Evolutionary conservation across 2,329 filamentous ascomycete species (phyloP), one percentile per base, ranked within the genome.

Genomic region (Cladophialophora immunda): DNA sequence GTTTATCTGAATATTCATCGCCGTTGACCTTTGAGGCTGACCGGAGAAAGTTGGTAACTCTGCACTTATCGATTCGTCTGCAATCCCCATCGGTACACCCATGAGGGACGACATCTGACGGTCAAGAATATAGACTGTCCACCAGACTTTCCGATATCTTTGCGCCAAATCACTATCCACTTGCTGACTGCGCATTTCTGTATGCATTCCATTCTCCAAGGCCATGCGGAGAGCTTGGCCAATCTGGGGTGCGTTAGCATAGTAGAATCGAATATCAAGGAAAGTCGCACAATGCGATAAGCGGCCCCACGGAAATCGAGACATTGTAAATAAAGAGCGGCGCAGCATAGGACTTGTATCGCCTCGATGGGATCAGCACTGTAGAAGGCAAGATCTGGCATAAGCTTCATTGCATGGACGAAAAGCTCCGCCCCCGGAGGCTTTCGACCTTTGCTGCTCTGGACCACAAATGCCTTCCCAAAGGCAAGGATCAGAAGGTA

Each of bases 401-500:
- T 64, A 0, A 82, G 69, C 56, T 80, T 76, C 58, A 85, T 76
- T 0, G 81, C 83, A 45, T 81, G 79, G 0, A 81, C 75, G 66
- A 84, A 84, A 30, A 81, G 77, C 4, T 84, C 82, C 0, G 79
- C 78, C 0, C 85, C 85, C 0, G 83, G 80, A 0, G 84, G 84
- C 1, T 75, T 65, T 60, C 75, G 77, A 0, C 75, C 75, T 7
- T 77, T 75, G 3, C 72, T 74, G 17, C 79, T 72, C 45, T 77
- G 78, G 29, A 80, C 79, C 0, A 82, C 78, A 34, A 87, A 84
- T 0, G 82, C 83, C 68, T 87, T 87, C 0, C 85, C 85, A 66
- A 87, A 85, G 0, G 85, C 85, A 2, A 87, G 75, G 9, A 87
- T 78, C 0, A 86, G 75, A 2, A 86, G 75, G 17, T 84, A 86